Base-by-base conservation (phyloP, 1,284 basidiomycete genomes). In the Sporisorium sorghi region DNA sequence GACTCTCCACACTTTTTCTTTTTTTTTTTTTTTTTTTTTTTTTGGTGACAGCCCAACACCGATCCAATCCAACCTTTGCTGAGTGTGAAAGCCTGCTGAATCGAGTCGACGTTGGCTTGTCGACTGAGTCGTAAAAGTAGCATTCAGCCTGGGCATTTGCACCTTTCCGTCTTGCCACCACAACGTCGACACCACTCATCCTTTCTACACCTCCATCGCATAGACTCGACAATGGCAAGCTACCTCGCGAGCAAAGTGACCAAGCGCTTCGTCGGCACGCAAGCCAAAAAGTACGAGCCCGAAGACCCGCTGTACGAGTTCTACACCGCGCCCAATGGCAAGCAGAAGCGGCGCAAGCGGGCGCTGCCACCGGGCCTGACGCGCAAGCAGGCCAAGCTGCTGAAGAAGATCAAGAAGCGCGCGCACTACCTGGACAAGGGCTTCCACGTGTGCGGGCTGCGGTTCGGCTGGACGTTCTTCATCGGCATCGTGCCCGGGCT, bases 401-500 rank as follows among this genome's bases (percentile, higher is more conserved):
- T 83, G 24, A 59, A 67, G 12, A 84, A 84, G 64, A 76, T 84
- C 57, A 68, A 74, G 82, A 87, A 87, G 54, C 88, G 94, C 9
- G 94, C 95, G 0, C 93, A 94, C 83, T 90, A 91, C 82, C 91
- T 98, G 58, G 95, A 98, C 87, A 95, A 94, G 85, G 91, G 93
- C 8, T 92, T 97, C 87, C 87, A 84, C 49, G 58, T 97, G 11
- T 93, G 91, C 77, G 93, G 94, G 3, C 85, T 97, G 66, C 89
- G 90, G 10, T 94, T 97, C 70, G 94, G 95, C 5, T 96, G 91
- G 90, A 87, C 87, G 11, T 77, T 78, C 54, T 48, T 81, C 52
- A 73, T 78, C 86, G 91, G 91, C 0, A 87, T 93, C n/a, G 85
- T 93, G 30, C 93, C 92, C 8, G 86, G 89, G 32, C 88, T 88